Evolutionary conservation across 2,329 filamentous ascomycete genomes (phyloP).

Genomic region (Metarhizium brunneum): DNA sequence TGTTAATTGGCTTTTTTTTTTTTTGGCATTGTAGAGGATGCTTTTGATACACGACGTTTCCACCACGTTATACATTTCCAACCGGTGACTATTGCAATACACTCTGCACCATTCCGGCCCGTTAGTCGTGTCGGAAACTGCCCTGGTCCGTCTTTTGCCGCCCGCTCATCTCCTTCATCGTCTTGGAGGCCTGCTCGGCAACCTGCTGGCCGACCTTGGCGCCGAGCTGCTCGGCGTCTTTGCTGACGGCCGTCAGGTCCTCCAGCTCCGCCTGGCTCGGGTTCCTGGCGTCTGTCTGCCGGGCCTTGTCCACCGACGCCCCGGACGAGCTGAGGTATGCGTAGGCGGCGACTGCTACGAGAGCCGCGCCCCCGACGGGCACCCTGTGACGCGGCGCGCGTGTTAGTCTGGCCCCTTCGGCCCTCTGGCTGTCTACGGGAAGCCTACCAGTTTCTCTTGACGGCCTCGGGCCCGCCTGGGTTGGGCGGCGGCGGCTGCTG

Average conservation of each 20-base stretch:
- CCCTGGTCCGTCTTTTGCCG: conserved; percentile 19
- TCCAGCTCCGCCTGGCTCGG: conserved; percentile 4
- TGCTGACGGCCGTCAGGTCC: conserved; percentile 3
- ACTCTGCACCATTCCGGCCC: no score
- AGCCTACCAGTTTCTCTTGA: conserved; percentile 23
- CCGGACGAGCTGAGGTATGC: conserved; percentile 16
- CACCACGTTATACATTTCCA: no score
- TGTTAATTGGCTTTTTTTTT: no score
- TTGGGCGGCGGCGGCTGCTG: conserved; percentile 18
- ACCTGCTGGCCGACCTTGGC: conserved; percentile 5
- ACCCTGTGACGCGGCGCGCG: conserved; percentile 11
- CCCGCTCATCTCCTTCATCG: conserved; percentile 21
- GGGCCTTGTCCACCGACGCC: conserved; percentile 6
- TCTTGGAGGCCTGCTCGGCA: conserved; percentile 13
- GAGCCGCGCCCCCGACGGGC: conserved; percentile 17
- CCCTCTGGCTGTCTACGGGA: no score
- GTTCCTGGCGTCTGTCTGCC: not conserved
- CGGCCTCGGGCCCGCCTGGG: conserved; percentile 19
- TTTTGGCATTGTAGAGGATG: no score
- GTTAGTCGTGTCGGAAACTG: conserved; percentile 19
- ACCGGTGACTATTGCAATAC: no score
- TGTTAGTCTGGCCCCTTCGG: no score
- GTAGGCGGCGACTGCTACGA: conserved; percentile 16
- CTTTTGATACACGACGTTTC: no score
- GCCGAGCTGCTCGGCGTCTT: conserved; percentile 5